Evolutionary conservation across 805 yeast species (phyloP).

Genomic region (Grigorovia transvaalensis): DNA sequence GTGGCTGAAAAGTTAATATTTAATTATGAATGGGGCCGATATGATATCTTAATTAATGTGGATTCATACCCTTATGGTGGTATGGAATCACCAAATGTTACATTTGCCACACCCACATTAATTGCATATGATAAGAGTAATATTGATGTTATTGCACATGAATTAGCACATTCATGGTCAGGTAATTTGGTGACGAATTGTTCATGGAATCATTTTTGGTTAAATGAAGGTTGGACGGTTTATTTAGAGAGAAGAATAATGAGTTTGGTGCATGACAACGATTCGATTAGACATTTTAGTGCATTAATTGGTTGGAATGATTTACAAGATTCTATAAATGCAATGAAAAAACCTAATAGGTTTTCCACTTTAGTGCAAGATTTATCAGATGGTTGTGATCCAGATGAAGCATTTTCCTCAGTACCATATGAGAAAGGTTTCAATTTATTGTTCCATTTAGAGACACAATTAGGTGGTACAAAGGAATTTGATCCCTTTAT

Average conservation of each 20-base stretch:
- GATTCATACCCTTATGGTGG: conserved; percentile 81
- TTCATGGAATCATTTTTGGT: conserved; percentile 91
- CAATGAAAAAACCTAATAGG: conserved; percentile 48
- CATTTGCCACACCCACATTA: conserved; percentile 84
- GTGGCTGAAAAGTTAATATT: conserved; percentile 66
- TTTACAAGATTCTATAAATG: conserved; percentile 51
- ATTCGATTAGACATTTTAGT: conserved; percentile 63
- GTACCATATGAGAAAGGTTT: conserved; percentile 92
- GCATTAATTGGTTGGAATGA: conserved; percentile 87
- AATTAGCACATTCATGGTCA: conserved; percentile 86
- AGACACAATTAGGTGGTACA: conserved; percentile 54
- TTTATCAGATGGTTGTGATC: conserved; percentile 60
- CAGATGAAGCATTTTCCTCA: conserved; percentile 80
- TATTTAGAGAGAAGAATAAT: conserved; percentile 77
- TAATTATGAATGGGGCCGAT: conserved; percentile 76
- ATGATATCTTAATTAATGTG: conserved; percentile 73
- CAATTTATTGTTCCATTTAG: conserved; percentile 65
- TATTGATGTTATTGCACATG: conserved; percentile 87
- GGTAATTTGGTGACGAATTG: conserved; percentile 86
- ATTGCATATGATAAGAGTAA: conserved; percentile 77
- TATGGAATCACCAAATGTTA: conserved; percentile 88
- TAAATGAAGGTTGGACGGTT: conserved; percentile 95
- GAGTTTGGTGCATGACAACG: conserved; percentile 64
- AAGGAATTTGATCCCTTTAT: conserved; percentile 68
- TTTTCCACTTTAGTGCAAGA: conserved; percentile 61